Conservation (phyloP, 495 filamentous ascomycete species). For the Penicillium cataractarum region DNA sequence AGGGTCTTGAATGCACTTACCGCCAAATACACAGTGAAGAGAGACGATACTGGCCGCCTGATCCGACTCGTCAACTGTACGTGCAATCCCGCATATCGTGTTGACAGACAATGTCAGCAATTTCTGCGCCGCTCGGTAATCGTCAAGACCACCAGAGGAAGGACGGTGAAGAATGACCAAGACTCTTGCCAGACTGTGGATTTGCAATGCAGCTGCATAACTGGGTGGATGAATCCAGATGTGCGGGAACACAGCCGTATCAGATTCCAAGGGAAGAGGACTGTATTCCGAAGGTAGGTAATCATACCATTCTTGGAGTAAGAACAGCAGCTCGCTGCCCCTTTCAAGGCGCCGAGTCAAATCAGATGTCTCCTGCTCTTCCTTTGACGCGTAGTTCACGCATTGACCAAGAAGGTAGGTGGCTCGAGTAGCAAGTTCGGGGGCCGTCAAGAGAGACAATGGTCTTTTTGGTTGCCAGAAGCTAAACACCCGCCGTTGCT, state of each 20-base stretch:
- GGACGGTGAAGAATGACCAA: slow-evolving; percentile 34
- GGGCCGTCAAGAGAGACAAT: neutral
- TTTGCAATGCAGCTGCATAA: slow-evolving; percentile 33
- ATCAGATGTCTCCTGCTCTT: slow-evolving; percentile 20
- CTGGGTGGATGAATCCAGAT: slow-evolving; percentile 37
- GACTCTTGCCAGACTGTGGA: slow-evolving; percentile 34
- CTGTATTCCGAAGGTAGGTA: slow-evolving; percentile 28
- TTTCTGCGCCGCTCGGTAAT: slow-evolving; percentile 30
- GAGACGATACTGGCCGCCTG: slow-evolving; percentile 24
- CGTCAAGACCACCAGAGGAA: slow-evolving; percentile 28
- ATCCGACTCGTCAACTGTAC: slow-evolving; percentile 26
- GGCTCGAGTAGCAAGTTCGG: slow-evolving; percentile 24
- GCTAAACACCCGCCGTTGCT: slow-evolving; percentile 20
- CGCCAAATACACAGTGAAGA: slow-evolving; percentile 35
- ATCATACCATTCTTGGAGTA: slow-evolving; percentile 36
- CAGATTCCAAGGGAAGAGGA: slow-evolving; percentile 22
- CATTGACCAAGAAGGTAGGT: slow-evolving; percentile 23
- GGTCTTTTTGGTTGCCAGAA: slow-evolving; percentile 24
- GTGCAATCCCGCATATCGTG: slow-evolving; percentile 33
- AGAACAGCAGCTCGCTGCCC: slow-evolving; percentile 24
- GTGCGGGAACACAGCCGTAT: slow-evolving; percentile 25
- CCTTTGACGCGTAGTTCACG: slow-evolving; percentile 25
- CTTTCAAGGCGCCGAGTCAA: slow-evolving; percentile 21
- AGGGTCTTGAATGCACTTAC: slow-evolving; percentile 14
- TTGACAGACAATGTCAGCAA: slow-evolving; percentile 20